Evolutionary conservation across 495 filamentous ascomycete genomes (phyloP).

Genomic region (Aspergillus conjunctus): DNA sequence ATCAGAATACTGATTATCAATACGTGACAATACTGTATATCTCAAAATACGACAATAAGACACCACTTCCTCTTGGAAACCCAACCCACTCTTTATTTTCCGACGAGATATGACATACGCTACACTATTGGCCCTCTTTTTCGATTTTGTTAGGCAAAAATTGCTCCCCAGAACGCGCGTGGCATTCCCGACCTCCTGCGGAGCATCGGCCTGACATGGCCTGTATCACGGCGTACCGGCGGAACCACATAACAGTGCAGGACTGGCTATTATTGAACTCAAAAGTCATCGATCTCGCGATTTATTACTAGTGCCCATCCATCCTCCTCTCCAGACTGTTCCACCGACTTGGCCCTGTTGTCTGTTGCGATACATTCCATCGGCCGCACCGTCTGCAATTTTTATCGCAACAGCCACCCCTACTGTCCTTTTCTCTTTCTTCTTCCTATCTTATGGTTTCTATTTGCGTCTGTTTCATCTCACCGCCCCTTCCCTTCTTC

Average conservation of each 20-base stretch:
- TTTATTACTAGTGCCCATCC: slow-evolving; percentile 14
- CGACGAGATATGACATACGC: no score
- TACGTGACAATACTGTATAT: neutral
- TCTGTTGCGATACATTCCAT: slow-evolving; percentile 5
- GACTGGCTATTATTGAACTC: slow-evolving; percentile 16
- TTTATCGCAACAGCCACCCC: slow-evolving; percentile 15
- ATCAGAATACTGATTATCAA: slow-evolving; percentile 4
- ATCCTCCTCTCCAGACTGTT: slow-evolving; percentile 9
- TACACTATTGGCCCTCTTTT: no score
- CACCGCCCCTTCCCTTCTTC: slow-evolving; percentile 1
- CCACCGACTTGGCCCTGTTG: slow-evolving; percentile 1
- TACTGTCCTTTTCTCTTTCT: slow-evolving; percentile 18
- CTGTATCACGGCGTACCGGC: slow-evolving; percentile 12
- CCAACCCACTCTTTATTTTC: no score
- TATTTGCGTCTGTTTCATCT: slow-evolving; percentile 8
- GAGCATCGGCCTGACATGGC: slow-evolving; percentile 17
- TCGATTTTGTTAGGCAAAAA: neutral
- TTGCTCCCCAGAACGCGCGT: neutral
- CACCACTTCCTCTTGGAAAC: neutral
- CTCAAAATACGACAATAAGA: neutral
- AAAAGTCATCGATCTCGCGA: slow-evolving; percentile 21
- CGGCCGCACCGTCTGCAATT: slow-evolving; percentile 9
- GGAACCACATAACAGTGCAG: slow-evolving; percentile 16
- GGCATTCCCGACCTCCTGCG: neutral
- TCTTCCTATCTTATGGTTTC: slow-evolving; percentile 6